Percentiles rank a stretch among this genome's conserved stretches.
Conservation (phyloP, 305 asterid species). For the Ajuga reptans region DNA sequence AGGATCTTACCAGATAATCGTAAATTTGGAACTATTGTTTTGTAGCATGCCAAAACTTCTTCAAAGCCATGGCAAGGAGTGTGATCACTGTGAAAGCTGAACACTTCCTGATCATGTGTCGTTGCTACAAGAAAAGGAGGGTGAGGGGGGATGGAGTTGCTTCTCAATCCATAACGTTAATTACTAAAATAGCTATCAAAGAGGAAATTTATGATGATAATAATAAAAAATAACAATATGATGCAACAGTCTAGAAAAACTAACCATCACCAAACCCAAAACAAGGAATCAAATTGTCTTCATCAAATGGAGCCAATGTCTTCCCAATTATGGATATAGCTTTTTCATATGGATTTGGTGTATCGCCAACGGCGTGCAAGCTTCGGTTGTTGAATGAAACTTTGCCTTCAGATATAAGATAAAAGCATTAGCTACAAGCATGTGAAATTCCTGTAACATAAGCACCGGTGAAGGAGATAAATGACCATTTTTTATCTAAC, state of each 20-base stretch:
- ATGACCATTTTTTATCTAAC: neutral
- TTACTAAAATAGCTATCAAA: neutral
- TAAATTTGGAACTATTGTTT: conserved; percentile 47
- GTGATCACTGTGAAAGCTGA: conserved; percentile 70
- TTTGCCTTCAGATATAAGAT: conserved; percentile 49
- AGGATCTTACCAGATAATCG: conserved; percentile 53
- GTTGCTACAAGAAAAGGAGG: conserved; percentile 33
- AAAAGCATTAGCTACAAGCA: conserved; percentile 23
- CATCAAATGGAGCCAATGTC: conserved; percentile 73
- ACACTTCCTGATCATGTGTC: conserved; percentile 66
- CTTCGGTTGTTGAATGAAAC: conserved; percentile 54
- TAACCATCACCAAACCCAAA: conserved; percentile 86
- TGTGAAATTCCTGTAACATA: conserved; percentile 1
- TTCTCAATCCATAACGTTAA: conserved; percentile 7
- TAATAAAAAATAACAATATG: neutral
- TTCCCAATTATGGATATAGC: conserved; percentile 73
- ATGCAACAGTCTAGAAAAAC: conserved; percentile 7
- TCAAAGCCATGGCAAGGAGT: conserved; percentile 84
- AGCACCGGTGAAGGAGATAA: neutral
- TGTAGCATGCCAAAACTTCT: conserved; percentile 76
- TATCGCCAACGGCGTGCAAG: conserved; percentile 52
- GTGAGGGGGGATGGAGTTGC: neutral
- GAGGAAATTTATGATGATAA: conserved; percentile 7
- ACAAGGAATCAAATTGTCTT: conserved; percentile 77
- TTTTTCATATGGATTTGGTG: conserved; percentile 63